Evolutionary conservation across 768 basidiomycete genomes (phyloP).

Genomic region (Clavaria fumosa): DNA sequence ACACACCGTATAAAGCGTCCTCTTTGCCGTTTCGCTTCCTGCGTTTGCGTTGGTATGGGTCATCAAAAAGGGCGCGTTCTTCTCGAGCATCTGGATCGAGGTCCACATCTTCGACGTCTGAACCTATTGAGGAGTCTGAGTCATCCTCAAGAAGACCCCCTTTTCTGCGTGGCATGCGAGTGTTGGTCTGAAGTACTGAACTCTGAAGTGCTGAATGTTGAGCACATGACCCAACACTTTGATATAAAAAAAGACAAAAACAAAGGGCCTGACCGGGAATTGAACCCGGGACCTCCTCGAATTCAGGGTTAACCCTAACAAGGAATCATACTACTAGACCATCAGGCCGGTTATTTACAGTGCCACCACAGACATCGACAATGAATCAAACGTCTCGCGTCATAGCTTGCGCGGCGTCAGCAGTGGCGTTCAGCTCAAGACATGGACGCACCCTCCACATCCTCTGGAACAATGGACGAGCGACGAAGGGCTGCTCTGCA

Average conservation of each 20-base stretch:
- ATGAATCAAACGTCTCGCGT: not conserved
- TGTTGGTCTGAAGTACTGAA: too few relatives aligned
- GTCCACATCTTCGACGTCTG: conserved; percentile 31
- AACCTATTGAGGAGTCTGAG: conserved; percentile 49
- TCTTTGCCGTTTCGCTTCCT: conserved; percentile 52
- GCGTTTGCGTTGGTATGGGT: conserved; percentile 61
- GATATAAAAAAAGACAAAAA: conserved; percentile 10
- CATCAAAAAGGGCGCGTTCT: conserved; percentile 61
- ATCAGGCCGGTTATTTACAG: conserved; percentile 25
- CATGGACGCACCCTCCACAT: too few relatives aligned
- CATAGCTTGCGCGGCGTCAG: conserved; percentile 21
- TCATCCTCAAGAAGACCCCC: conserved; percentile 61
- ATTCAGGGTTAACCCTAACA: conserved; percentile 28
- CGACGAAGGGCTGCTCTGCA: conserved; percentile 61
- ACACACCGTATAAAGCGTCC: conserved; percentile 62
- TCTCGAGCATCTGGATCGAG: conserved; percentile 51
- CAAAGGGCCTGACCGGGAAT: conserved; percentile 38
- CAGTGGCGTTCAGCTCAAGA: too few relatives aligned
- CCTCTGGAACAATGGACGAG: conserved; percentile 49
- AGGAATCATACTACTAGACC: conserved; percentile 56
- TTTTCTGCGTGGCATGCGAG: conserved; percentile 76
- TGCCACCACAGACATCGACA: not conserved
- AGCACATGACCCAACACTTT: too few relatives aligned
- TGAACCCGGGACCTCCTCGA: conserved; percentile 84
- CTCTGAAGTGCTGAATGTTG: too few relatives aligned